Conservation (phyloP, 306 rosid genomes). For the Morella rubra region DNA sequence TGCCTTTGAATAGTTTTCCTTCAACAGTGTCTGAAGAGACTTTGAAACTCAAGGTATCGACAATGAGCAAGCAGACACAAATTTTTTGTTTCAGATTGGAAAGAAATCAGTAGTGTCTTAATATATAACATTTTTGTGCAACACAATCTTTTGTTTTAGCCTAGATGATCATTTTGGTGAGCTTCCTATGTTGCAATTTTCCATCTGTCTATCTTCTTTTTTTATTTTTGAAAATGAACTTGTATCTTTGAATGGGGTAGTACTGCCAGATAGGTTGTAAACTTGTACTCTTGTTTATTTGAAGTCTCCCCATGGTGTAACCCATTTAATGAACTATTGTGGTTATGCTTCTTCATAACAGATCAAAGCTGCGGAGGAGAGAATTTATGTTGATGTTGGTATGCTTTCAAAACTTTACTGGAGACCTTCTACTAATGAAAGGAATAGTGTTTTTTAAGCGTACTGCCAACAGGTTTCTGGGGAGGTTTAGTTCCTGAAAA, state of each 20-base stretch:
- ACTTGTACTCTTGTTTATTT: too few relatives aligned
- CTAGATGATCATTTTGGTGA: neutral
- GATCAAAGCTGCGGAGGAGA: constrained; percentile 69
- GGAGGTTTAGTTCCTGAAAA: constrained; percentile 97
- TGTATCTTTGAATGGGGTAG: neutral
- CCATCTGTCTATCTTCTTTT: neutral
- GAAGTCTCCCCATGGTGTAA: too few relatives aligned
- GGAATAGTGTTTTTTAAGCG: constrained; percentile 20
- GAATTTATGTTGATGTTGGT: constrained; percentile 88
- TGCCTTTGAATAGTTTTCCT: constrained; percentile 90
- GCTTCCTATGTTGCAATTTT: neutral
- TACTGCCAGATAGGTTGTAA: neutral
- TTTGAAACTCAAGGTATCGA: constrained; percentile 69
- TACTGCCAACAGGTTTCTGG: constrained; percentile 76
- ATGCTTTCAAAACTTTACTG: constrained; percentile 33
- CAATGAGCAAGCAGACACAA: neutral
- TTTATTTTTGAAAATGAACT: neutral
- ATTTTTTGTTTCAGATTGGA: too few relatives aligned
- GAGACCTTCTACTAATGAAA: constrained; percentile 1
- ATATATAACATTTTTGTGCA: too few relatives aligned
- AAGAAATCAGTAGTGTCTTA: too few relatives aligned
- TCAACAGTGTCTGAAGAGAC: constrained; percentile 82
- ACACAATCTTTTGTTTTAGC: neutral
- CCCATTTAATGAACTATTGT: too few relatives aligned
- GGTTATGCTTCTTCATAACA: constrained; percentile 24